Conservation (phyloP, 164 flowering plant species). For the Platanus orientalis region DNA sequence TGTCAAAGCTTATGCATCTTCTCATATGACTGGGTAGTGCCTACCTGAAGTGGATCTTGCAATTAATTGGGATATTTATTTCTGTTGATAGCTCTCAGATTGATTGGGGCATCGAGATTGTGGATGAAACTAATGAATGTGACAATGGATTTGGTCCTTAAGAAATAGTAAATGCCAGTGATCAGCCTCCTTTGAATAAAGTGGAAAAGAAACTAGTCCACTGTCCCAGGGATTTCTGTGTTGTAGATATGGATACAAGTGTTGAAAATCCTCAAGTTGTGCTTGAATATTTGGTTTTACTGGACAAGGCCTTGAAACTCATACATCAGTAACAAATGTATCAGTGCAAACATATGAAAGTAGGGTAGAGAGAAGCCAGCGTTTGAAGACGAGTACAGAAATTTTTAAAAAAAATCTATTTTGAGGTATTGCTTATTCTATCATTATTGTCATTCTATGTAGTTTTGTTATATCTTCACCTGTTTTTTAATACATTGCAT, state of each 20-base stretch:
- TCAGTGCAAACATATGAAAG: conserved; percentile 22
- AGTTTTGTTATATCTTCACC: too few species aligned
- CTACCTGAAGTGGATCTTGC: conserved; percentile 21
- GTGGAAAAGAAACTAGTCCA: conserved; percentile 22
- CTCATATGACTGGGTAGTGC: conserved; percentile 16
- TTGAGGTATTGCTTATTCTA: conserved; percentile 56
- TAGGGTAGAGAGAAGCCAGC: conserved; percentile 60
- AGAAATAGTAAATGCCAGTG: conserved; percentile 76
- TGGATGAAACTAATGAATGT: conserved; percentile 63
- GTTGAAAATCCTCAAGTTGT: conserved; percentile 64
- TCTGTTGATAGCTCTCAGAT: conserved; percentile 71
- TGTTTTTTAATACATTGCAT: neutral
- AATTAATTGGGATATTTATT: conserved; percentile 94
- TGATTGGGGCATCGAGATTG: conserved; percentile 86
- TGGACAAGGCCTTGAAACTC: conserved; percentile 22
- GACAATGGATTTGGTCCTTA: conserved; percentile 76
- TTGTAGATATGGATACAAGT: conserved; percentile 74
- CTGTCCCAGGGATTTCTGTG: conserved; percentile 31
- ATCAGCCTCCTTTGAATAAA: conserved; percentile 19
- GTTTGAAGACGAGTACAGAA: conserved; percentile 91
- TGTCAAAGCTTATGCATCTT: conserved; percentile 25
- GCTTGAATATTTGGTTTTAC: conserved; percentile 31
- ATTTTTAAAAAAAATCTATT: conserved; percentile 88
- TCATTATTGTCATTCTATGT: conserved; percentile 5
- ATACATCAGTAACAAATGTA: conserved; percentile 24